These are phyloP conservation scores for Colletotrichum graminicola DNA, from an alignment of 2,329 filamentous ascomycete species.

Conservation along the genomic window DNA sequence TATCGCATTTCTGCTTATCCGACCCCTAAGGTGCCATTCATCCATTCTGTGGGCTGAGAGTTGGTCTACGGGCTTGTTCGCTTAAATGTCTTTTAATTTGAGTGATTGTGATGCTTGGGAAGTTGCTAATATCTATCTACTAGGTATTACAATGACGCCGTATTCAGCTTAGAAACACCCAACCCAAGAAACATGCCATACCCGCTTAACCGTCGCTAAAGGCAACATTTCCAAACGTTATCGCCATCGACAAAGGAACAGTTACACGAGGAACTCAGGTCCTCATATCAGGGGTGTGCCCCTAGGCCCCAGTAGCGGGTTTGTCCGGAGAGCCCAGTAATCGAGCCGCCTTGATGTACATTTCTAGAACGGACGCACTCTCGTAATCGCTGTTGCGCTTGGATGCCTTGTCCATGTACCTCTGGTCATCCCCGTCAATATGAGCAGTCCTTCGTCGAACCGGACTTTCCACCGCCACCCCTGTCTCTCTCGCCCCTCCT, in stretches of 20 bases:
- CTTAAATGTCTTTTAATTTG: neutral
- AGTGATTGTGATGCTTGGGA: conserved; percentile 10
- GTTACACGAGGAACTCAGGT: conserved; percentile 45
- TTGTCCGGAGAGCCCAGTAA: conserved; percentile 57
- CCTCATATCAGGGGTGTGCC: conserved; percentile 44
- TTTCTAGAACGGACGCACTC: conserved; percentile 56
- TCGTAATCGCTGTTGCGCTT: conserved; percentile 43
- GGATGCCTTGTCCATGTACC: neutral
- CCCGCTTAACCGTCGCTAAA: conserved; percentile 20
- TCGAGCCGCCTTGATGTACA: conserved; percentile 62
- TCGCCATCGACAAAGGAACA: conserved; percentile 25
- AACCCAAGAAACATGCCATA: neutral
- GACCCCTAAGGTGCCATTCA: neutral
- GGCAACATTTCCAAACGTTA: neutral
- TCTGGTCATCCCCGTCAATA: neutral
- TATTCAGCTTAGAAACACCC: conserved; percentile 2
- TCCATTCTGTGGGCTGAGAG: neutral
- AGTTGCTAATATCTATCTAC: conserved; percentile 15
- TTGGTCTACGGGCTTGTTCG: neutral
- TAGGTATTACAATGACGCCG: conserved; percentile 29
- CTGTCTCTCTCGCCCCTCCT: conserved; percentile 12
- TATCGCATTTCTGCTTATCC: neutral
- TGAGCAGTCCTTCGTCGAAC: neutral
- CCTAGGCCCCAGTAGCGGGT: conserved; percentile 37
- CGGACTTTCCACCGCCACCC: conserved; percentile 7